Conservation (phyloP, 352 stramenopile genomes). For the Globisporangium nodosum region DNA sequence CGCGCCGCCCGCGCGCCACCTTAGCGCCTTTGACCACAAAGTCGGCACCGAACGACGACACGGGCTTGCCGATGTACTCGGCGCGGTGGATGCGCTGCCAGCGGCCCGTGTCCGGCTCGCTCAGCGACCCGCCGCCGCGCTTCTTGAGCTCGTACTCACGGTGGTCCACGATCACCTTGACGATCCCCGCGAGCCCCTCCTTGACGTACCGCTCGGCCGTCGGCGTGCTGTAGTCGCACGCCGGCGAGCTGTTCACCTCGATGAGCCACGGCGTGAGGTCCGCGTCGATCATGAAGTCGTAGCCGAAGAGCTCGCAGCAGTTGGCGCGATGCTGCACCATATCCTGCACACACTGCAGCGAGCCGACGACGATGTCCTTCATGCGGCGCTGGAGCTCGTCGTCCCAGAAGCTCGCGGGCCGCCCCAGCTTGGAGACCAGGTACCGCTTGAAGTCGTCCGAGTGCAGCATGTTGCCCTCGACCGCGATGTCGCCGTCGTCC, state of each 20-base stretch:
- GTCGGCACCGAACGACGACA: conserved; percentile 57
- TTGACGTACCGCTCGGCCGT: conserved; percentile 89
- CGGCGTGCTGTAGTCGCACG: conserved; percentile 91
- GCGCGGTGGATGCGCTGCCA: conserved; percentile 61
- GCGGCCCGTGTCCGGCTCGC: conserved; percentile 48
- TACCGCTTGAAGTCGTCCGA: conserved; percentile 72
- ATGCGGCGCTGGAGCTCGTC: conserved; percentile 67
- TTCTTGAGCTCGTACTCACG: conserved; percentile 58
- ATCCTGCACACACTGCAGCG: conserved; percentile 86
- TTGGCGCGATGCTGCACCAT: conserved; percentile 85
- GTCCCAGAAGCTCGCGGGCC: conserved; percentile 32
- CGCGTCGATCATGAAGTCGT: conserved; percentile 93
- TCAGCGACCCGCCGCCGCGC: conserved; percentile 18
- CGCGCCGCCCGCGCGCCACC: conserved; percentile 23
- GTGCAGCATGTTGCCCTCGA: conserved; percentile 75
- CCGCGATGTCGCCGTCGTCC: conserved; percentile 48
- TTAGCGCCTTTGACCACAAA: conserved; percentile 65
- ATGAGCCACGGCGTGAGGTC: conserved; percentile 86
- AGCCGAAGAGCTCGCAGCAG: conserved; percentile 91
- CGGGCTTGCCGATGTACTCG: conserved; percentile 59
- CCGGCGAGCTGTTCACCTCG: conserved; percentile 91
- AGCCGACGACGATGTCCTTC: conserved; percentile 82
- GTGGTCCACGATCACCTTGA: conserved; percentile 89
- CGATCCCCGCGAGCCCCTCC: conserved; percentile 69
- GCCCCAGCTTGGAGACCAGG: conserved; percentile 21